These are phyloP conservation scores for Aspergillus amoenus DNA, from an alignment of 2,329 filamentous ascomycete species.

Conservation along the genomic window DNA sequence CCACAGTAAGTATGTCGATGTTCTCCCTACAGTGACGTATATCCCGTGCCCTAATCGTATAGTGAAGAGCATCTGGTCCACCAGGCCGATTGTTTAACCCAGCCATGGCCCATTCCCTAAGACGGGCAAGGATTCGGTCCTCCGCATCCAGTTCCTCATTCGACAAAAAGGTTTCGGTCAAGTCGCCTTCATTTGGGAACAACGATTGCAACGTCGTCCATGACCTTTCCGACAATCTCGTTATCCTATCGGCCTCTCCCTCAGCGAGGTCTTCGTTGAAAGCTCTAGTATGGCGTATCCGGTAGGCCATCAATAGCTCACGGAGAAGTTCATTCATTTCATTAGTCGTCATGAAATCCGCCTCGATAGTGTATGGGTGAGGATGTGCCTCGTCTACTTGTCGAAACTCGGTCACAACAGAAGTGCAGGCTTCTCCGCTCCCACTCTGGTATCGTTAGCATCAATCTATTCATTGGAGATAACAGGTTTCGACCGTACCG, in stretches of 20 bases:
- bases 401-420: conserved; percentile 14
- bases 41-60: background rate
- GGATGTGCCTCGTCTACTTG: conserved; percentile 3
- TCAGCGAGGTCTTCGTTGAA: background rate
- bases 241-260: conserved; percentile 12
- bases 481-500: too few relatives aligned
- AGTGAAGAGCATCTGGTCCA: conserved; percentile 6
- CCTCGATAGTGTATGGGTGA: conserved; percentile 8
- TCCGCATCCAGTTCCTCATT: conserved; percentile 2
- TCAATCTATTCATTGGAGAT: background rate
- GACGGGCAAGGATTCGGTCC: conserved; percentile 2
- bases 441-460: conserved; percentile 6
- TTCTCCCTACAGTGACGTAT: conserved; percentile 14
- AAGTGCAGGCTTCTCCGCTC: conserved; percentile 10
- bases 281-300: conserved; percentile 2
- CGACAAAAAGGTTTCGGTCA: conserved; percentile 16
- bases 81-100: conserved; percentile 13
- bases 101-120: conserved; percentile 13
- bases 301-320: background rate
- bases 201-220: conserved; percentile 18
- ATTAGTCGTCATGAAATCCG: conserved; percentile 7
- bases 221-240: conserved; percentile 8
- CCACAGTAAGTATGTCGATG: conserved; percentile 18
- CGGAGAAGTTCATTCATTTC: conserved; percentile 9
- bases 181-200: conserved; percentile 11